These are phyloP conservation scores for Zygotorulaspora sp. DNA, from an alignment of 805 yeast species.

Conservation along the genomic window DNA sequence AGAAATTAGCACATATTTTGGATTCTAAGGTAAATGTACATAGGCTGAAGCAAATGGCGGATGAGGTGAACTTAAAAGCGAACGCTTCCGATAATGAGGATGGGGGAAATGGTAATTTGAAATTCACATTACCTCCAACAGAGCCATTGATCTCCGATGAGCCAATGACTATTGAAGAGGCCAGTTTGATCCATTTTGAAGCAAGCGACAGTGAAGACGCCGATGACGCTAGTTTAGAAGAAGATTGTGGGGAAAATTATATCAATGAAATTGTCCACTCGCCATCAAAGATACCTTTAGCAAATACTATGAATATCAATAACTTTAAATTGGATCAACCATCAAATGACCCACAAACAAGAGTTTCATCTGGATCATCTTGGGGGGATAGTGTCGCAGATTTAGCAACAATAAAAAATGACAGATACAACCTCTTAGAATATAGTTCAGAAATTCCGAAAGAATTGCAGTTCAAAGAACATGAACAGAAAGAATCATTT, in stretches of 20 bases:
- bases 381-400: constrained; percentile 22
- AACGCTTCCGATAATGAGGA: constrained; percentile 3
- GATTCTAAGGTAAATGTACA: constrained; percentile 11
- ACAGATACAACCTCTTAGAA: constrained; percentile 18
- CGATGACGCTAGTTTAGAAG: constrained; percentile 1
- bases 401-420: constrained; percentile 18
- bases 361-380: constrained; percentile 29
- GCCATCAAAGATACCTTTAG: constrained; percentile 29
- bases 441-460: constrained; percentile 4
- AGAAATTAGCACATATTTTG: constrained; percentile 16
- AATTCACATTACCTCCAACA: constrained; percentile 24
- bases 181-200: constrained; percentile 12
- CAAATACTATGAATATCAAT: constrained; percentile 25
- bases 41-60: constrained; percentile 21
- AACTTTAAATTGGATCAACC: constrained; percentile 13
- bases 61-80: constrained; percentile 11
- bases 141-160: constrained; percentile 19
- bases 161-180: constrained; percentile 1
- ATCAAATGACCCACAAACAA: constrained; percentile 12
- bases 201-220: constrained; percentile 10
- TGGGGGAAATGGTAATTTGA: constrained; percentile 1
- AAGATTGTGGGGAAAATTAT: constrained; percentile 10
- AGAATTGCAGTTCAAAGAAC: constrained; percentile 1
- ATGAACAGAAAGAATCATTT: neutral
- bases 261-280: constrained; percentile 18